A percentile compares a stretch with the other conserved stretches of the same genome.
Evolutionary conservation across 257 asterid species (phyloP).

Genomic region (Solanum ahanhuiri): DNA sequence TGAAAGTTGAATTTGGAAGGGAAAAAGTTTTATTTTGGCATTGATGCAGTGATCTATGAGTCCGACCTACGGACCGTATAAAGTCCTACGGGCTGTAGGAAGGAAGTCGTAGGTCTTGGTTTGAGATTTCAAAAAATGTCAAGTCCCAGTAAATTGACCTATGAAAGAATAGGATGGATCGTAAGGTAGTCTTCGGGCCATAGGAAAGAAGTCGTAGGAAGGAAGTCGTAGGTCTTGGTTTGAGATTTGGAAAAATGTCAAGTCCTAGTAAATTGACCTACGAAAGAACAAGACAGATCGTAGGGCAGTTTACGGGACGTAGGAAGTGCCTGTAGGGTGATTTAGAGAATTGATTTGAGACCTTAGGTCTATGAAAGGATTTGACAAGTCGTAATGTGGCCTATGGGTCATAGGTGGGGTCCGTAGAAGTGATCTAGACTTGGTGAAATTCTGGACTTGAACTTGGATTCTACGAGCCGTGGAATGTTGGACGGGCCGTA

Average conservation of each 20-base stretch:
- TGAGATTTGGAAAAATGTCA: background rate
- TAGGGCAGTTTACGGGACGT: background rate
- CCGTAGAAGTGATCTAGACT: background rate
- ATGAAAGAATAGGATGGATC: background rate
- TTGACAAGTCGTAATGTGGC: background rate
- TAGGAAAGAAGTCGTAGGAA: background rate
- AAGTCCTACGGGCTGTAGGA: background rate
- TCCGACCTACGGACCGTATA: background rate
- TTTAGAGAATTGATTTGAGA: background rate
- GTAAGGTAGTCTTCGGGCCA: background rate
- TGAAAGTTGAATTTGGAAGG: background rate
- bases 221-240: background rate
- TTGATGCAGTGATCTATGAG: background rate
- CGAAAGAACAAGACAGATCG: background rate
- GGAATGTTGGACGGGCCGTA: background rate
- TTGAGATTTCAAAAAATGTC: background rate
- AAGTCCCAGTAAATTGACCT: background rate
- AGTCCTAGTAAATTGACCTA: background rate
- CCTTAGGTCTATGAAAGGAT: background rate
- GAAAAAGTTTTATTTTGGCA: background rate
- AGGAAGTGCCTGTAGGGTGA: background rate
- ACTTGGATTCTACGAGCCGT: background rate
- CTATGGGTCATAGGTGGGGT: background rate
- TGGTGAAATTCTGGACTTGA: background rate
- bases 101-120: background rate